phyloP scores from a whole-genome alignment of 352 stramenopile genomes.

The Pythium biforme region DNA sequence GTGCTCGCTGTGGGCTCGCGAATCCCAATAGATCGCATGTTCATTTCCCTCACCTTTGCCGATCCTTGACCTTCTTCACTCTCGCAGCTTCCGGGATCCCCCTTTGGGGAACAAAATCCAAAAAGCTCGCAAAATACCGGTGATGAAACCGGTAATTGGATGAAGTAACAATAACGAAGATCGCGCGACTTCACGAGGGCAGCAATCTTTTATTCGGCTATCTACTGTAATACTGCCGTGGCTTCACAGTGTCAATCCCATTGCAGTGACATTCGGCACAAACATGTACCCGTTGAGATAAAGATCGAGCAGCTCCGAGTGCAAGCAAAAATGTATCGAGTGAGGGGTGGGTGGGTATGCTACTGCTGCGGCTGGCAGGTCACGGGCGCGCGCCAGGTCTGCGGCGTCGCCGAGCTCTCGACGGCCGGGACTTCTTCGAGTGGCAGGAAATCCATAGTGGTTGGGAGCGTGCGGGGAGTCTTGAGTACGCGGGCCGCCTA shows the following conservation, averaged over 20 bases:
- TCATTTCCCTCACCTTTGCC: constrained; percentile 19
- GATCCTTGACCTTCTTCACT: constrained; percentile 29
- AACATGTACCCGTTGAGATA: too few species aligned
- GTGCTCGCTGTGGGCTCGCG: background rate
- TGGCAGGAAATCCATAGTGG: constrained; percentile 20
- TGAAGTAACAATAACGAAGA: constrained; percentile 23
- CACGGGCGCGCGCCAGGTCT: constrained; percentile 15
- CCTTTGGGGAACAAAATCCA: constrained; percentile 21
- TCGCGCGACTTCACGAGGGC: constrained; percentile 1
- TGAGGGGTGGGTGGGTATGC: background rate
- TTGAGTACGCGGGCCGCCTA: background rate
- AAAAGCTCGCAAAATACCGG: constrained; percentile 16
- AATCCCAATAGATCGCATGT: constrained; percentile 8
- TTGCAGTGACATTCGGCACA: too few species aligned
- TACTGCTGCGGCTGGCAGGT: constrained; percentile 11
- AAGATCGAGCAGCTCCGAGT: too few species aligned
- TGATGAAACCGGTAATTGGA: constrained; percentile 8
- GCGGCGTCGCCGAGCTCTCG: constrained; percentile 13
- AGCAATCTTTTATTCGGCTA: background rate
- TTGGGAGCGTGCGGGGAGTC: background rate
- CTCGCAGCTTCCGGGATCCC: background rate
- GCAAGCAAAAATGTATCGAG: too few species aligned
- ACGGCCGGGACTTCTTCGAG: constrained; percentile 8
- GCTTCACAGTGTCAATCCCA: too few species aligned
- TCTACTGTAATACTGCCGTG: background rate